Conservation (phyloP, 2,329 filamentous ascomycete species). For the Aspergillus caelatus region DNA sequence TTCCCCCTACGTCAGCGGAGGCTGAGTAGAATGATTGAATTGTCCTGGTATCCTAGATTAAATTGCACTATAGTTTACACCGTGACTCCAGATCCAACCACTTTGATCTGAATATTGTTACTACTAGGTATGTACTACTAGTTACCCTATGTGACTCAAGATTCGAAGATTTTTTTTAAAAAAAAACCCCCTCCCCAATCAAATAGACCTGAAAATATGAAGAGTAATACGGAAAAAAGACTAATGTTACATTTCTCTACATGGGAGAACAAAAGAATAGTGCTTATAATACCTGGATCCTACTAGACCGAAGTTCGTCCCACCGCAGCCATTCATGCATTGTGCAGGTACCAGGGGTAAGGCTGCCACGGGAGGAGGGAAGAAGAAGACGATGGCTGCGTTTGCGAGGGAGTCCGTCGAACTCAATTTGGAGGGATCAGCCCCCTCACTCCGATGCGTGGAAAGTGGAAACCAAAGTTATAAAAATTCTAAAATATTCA, state of each 20-base stretch:
- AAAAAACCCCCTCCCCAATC: background rate
- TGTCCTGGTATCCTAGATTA: background rate
- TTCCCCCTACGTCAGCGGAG: background rate
- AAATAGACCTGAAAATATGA: no score
- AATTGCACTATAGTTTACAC: background rate
- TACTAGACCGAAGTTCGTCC: background rate
- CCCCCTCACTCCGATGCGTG: background rate
- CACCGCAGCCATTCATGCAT: constrained; percentile 1
- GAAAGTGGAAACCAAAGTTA: background rate
- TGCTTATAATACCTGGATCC: background rate
- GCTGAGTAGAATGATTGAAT: background rate
- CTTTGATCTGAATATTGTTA: background rate
- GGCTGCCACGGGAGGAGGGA: constrained; percentile 4
- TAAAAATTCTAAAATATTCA: no score
- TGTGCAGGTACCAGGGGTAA: constrained; percentile 18
- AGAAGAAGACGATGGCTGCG: constrained; percentile 1
- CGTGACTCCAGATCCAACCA: background rate
- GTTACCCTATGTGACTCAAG: no score
- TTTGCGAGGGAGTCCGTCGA: constrained; percentile 12
- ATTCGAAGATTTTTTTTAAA: background rate
- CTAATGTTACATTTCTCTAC: background rate
- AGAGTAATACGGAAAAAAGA: background rate
- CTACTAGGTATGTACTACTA: no score
- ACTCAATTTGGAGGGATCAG: background rate
- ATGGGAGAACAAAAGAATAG: background rate